Evolutionary conservation across 495 filamentous ascomycete species (phyloP), one percentile per base, ranked within the genome.

Genomic region (Xylona heveae): DNA sequence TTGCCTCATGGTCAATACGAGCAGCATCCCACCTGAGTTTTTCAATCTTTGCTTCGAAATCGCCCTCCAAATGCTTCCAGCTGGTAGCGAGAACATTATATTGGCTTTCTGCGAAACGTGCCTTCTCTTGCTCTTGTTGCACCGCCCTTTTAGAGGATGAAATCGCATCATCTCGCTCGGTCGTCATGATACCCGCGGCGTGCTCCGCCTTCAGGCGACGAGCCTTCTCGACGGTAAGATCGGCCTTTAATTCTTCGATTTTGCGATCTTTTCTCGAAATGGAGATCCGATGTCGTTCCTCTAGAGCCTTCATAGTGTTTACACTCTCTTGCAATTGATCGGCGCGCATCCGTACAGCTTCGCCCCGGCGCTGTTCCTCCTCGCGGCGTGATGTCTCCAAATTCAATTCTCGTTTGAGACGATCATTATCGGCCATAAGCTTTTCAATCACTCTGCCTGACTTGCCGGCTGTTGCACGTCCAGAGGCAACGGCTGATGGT

Each of bases 371-470:
- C 6, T 52, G 40, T 36, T 55, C 48, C 31, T 58, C 55, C 30
- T 56, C 50, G 14, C 42, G 24, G 24, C 42, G 39, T 5, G 75
- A 59, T 19, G 65, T 66, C 46, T 83, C 74, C 15, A 84, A 59
- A 35, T 72, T 64, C 33, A 82, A 64, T 38, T 92, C 83, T 24
- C 83, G 71, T 36, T 71, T 79, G 28, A 90, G 55, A 18, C 73
- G 67, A 31, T 91, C 84, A 42, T 85, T 88, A 41, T 94, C 84
- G 22, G 74, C 77, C 53, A 88, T 81, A 21, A 94, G 50, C 34
- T 70, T 68, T 47, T 92, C 82, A 43, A 94, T 92, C 9, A 94
- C 83, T 9, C 83, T 68, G n/a, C 83, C 82, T 2, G 78, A 88
- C 54, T 92, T 92, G 35, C 83, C 83, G 0, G 78, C 67, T 6